Evolutionary conservation across 1,284 basidiomycete genomes (phyloP), one percentile per base, ranked within the genome.

Genomic region (Thecaphora thlaspeos): DNA sequence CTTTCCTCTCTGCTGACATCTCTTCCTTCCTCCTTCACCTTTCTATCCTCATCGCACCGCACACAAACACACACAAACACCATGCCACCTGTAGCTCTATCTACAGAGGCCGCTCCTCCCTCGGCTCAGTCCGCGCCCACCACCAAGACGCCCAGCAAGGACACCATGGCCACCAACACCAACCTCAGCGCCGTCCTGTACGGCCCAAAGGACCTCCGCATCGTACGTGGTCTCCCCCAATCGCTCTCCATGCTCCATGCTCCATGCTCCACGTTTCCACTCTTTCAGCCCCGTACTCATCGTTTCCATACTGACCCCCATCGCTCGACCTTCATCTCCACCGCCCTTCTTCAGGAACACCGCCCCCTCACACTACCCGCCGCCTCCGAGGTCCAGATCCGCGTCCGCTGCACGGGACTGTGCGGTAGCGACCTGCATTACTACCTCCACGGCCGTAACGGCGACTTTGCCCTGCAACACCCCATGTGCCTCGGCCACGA

Each of bases 401-500:
- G 83, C 56, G 81, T 95, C 63, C 82, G 84, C 46, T 83, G 89
- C 38, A 96, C 92, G 12, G 93, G 92, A 46, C 84, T 96, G 46
- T 97, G 93, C 75, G 93, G 70, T 7, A 67, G 62, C n/a, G 68
- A 72, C 48, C 54, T 66, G n/a, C 70, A 72, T 56, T 72, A 72
- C 65, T 72, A 53, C 48, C 47, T 63, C 4, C 70, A 72, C 55
- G 70, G 70, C 4, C 75, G 91, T 87, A 96, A 95, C 79, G 92
- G 92, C 41, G 88, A 90, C 78, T 95, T 94, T 80, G 87, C 86
- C 46, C 83, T 95, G 58, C 74, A 70, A 51, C 86, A 85, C 70
- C 83, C 85, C 11, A 84, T 96, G 58, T 88, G 92, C 45, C 86
- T 96, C 38, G 92, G 92, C 24, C 92, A 96, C 80, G 92, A 96